Conservation (phyloP, 2,329 filamentous ascomycete species). For the Cladosporium sp. region DNA sequence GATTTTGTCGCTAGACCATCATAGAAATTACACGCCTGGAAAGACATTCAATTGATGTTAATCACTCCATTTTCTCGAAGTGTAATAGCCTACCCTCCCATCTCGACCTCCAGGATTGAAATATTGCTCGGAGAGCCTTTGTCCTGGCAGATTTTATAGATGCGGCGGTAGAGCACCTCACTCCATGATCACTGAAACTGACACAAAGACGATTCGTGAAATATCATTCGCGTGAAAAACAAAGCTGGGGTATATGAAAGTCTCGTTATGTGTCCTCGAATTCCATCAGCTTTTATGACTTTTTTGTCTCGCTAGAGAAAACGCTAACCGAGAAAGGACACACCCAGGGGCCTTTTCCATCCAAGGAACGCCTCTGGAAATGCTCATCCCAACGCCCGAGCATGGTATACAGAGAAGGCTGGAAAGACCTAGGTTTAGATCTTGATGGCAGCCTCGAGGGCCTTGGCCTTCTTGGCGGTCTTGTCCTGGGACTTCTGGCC, state of each 20-base stretch:
- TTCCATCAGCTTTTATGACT: slow-evolving; percentile 12
- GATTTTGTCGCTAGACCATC: too few relatives aligned
- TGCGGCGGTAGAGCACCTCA: too few relatives aligned
- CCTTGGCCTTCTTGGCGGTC: slow-evolving; percentile 86
- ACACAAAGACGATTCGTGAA: slow-evolving; percentile 1
- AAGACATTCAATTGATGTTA: too few relatives aligned
- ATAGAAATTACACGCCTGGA: too few relatives aligned
- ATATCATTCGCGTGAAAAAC: slow-evolving; percentile 8
- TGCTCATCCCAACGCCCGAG: slow-evolving; percentile 12
- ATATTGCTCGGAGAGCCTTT: too few relatives aligned
- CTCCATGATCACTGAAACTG: too few relatives aligned
- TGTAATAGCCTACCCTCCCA: too few relatives aligned
- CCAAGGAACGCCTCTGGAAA: slow-evolving; percentile 11
- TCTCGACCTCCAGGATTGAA: too few relatives aligned
- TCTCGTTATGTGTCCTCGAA: slow-evolving; percentile 11
- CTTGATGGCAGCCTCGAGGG: slow-evolving; percentile 90
- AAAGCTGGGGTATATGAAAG: slow-evolving; percentile 12
- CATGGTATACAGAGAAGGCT: slow-evolving; percentile 7
- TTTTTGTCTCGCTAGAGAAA: slow-evolving; percentile 11
- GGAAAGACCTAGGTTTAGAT: slow-evolving; percentile 56
- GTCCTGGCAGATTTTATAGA: too few relatives aligned
- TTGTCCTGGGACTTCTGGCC: slow-evolving; percentile 80
- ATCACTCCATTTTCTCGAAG: too few relatives aligned
- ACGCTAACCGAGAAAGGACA: slow-evolving; percentile 12
- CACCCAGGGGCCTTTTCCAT: slow-evolving; percentile 8